Conservation (phyloP, 371 early-diverging fungal species). For the Haplosporangium sp. region DNA sequence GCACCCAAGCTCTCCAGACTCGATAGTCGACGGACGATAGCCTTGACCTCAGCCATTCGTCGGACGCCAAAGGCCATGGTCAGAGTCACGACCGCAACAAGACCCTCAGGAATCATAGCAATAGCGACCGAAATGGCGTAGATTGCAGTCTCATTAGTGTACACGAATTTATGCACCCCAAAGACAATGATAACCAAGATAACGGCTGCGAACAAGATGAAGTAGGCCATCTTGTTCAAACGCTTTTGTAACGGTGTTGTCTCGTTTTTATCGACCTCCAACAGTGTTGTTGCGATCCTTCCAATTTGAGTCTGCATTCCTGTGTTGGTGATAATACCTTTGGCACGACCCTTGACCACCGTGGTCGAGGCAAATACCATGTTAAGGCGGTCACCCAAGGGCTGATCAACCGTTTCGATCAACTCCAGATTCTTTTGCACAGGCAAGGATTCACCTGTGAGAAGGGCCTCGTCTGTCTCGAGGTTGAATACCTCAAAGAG, state of each 20-base stretch:
- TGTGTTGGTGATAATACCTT: constrained; percentile 82
- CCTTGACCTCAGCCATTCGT: constrained; percentile 87
- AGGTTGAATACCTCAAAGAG: constrained; percentile 85
- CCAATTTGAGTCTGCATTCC: constrained; percentile 93
- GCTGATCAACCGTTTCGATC: constrained; percentile 48
- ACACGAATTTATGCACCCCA: constrained; percentile 67
- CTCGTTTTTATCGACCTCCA: constrained; percentile 69
- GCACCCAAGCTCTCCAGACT: constrained; percentile 93
- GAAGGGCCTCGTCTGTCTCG: constrained; percentile 88
- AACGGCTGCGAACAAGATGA: constrained; percentile 75
- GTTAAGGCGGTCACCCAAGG: constrained; percentile 79
- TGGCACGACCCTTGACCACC: constrained; percentile 75
- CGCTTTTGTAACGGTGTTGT: constrained; percentile 83
- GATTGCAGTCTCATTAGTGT: constrained; percentile 66
- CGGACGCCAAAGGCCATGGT: constrained; percentile 94
- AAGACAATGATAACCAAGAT: constrained; percentile 78
- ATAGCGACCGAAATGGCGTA: constrained; percentile 89
- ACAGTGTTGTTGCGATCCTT: constrained; percentile 85
- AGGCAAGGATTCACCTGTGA: constrained; percentile 89
- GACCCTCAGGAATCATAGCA: constrained; percentile 95
- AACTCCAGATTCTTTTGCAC: constrained; percentile 67
- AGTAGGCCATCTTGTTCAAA: constrained; percentile 78
- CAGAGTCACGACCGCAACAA: constrained; percentile 89
- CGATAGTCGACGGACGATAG: constrained; percentile 88
- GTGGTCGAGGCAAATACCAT: constrained; percentile 80